Conservation (phyloP, 148 eudicot genomes). For the Bassia scoparia region DNA sequence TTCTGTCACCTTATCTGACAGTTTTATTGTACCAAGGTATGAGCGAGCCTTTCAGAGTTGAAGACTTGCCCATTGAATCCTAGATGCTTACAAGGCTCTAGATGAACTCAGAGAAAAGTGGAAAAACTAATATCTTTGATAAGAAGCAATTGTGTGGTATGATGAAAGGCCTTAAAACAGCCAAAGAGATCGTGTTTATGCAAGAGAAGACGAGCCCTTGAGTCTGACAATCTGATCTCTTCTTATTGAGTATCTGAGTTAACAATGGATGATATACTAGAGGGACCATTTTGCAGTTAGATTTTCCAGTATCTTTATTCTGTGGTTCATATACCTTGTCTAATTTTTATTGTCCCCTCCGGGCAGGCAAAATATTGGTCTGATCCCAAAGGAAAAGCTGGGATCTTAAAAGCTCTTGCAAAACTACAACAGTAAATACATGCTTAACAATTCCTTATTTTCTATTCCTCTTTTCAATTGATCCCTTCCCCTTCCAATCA, state of each 20-base stretch:
- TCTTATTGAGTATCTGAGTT: conserved; percentile 88
- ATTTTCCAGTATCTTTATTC: not conserved
- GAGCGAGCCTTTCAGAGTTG: conserved; percentile 98
- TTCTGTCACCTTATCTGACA: conserved; percentile 14
- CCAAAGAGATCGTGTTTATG: conserved; percentile 96
- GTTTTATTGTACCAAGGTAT: conserved; percentile 54
- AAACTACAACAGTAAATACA: conserved; percentile 80
- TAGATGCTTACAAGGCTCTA: conserved; percentile 92
- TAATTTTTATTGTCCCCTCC: not conserved
- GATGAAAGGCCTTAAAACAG: conserved; percentile 98
- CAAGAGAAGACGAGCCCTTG: conserved; percentile 92
- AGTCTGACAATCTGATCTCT: conserved; percentile 85
- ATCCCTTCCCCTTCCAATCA: not conserved
- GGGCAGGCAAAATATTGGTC: conserved; percentile 91
- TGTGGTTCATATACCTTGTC: not conserved
- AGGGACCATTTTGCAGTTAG: conserved; percentile 38
- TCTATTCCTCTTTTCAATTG: not conserved
- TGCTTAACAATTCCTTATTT: too few species aligned
- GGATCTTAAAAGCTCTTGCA: conserved; percentile 89
- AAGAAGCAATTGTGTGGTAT: conserved; percentile 89
- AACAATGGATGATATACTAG: conserved; percentile 95
- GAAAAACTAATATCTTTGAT: conserved; percentile 97
- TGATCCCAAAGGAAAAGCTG: conserved; percentile 88
- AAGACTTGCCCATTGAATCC: conserved; percentile 97
- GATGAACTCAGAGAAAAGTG: conserved; percentile 99